Evolutionary conservation across 2,329 filamentous ascomycete species (phyloP).

Genomic region (Microthyrium microscopicum): DNA sequence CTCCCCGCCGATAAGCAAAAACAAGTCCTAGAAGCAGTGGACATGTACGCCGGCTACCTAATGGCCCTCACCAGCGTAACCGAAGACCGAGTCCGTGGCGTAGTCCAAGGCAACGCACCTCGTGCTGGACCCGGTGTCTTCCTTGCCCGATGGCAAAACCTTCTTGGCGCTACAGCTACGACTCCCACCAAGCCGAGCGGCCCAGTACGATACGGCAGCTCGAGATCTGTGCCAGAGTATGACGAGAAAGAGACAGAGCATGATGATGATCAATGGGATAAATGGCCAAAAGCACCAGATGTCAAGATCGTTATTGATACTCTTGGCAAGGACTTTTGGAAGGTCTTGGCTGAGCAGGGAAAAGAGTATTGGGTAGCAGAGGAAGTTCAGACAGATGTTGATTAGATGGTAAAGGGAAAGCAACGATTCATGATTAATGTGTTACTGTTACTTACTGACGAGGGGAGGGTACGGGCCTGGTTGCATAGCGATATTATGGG

Average conservation of each 20-base stretch:
- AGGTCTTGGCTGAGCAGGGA: slow-evolving; percentile 13
- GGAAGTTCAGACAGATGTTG: neutral
- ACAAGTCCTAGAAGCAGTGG: slow-evolving; percentile 34
- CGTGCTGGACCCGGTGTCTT: slow-evolving; percentile 52
- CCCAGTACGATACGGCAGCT: slow-evolving; percentile 28
- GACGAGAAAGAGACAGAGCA: neutral
- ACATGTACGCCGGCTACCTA: slow-evolving; percentile 46
- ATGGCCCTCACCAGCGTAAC: slow-evolving; percentile 37
- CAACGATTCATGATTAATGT: neutral
- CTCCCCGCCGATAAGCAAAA: slow-evolving; percentile 32
- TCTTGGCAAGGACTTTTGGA: slow-evolving; percentile 17
- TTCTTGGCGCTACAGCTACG: slow-evolving; percentile 53
- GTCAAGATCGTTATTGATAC: slow-evolving; percentile 16
- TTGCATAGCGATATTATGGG: neutral
- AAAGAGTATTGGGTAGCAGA: slow-evolving; percentile 5
- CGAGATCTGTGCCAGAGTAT: slow-evolving; percentile 14
- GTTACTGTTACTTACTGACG: neutral
- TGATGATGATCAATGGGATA: slow-evolving; percentile 12
- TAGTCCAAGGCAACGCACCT: slow-evolving; percentile 21
- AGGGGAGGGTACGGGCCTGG: neutral
- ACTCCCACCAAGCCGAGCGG: slow-evolving; percentile 41
- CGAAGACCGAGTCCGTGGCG: slow-evolving; percentile 34
- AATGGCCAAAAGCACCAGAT: slow-evolving; percentile 16
- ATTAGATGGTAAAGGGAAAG: neutral
- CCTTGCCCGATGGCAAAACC: slow-evolving; percentile 52